phyloP scores from a whole-genome alignment of 768 basidiomycete species.

The Panaeolus cyanescens region DNA sequence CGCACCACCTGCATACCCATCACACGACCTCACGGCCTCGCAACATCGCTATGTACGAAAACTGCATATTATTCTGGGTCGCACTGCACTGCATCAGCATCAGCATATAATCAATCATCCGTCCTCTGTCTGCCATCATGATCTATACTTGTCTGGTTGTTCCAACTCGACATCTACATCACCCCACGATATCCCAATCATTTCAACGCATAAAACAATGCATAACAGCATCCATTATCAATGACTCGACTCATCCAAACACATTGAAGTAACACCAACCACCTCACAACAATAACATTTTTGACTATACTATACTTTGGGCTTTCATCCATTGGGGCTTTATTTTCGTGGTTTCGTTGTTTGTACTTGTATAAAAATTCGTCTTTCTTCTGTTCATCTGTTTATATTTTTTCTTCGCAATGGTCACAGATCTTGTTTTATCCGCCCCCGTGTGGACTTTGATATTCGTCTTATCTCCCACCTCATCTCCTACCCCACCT shows the following conservation, averaged over 20 bases:
- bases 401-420: neutral
- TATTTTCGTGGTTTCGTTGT: neutral
- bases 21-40: neutral
- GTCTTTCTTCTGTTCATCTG: neutral
- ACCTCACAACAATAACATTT: neutral
- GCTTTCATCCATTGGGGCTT: neutral
- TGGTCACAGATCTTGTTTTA: neutral
- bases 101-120: neutral
- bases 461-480: neutral
- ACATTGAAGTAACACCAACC: neutral
- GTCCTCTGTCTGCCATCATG: neutral
- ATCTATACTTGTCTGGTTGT: neutral
- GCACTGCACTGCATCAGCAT: neutral
- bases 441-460: neutral
- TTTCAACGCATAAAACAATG: too few species aligned
- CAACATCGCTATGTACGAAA: neutral
- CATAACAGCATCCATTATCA: neutral
- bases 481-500: neutral
- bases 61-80: conserved; percentile 2
- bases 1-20: neutral
- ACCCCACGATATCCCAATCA: neutral
- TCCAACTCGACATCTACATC: neutral
- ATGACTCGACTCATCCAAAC: neutral
- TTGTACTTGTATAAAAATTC: neutral
- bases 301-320: neutral